Evolutionary conservation across 805 yeast species (phyloP).

Genomic region (Candida krabiensis): DNA sequence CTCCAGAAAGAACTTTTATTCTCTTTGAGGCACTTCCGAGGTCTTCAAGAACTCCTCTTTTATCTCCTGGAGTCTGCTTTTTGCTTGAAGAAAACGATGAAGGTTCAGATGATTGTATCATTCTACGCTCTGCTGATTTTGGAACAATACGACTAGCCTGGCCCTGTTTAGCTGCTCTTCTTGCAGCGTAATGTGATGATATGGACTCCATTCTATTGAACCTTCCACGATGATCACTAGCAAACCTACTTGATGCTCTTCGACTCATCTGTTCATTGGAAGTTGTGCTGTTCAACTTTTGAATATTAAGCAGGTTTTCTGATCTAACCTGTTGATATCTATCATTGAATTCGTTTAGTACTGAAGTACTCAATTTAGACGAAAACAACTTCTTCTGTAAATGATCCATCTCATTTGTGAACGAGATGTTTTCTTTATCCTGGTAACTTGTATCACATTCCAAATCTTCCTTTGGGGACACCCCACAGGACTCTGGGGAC

Average conservation of each 20-base stretch:
- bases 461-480: conserved; percentile 16
- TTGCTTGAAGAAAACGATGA: not conserved
- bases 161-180: conserved; percentile 18
- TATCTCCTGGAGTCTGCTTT: conserved; percentile 26
- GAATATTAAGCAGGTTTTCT: conserved; percentile 25
- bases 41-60: conserved; percentile 20
- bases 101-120: conserved; percentile 6
- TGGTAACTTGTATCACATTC: conserved; percentile 29
- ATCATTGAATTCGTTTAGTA: conserved; percentile 43
- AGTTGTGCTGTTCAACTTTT: conserved; percentile 24
- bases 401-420: conserved; percentile 30
- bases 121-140: conserved; percentile 1
- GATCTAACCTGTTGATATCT: conserved; percentile 40
- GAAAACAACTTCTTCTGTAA: conserved; percentile 49
- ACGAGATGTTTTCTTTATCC: conserved; percentile 29
- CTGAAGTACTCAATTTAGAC: conserved; percentile 44
- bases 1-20: conserved; percentile 22
- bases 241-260: conserved; percentile 39
- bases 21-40: conserved; percentile 34
- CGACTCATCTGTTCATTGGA: conserved; percentile 24
- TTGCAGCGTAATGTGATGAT: conserved; percentile 46
- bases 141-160: conserved; percentile 2
- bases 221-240: conserved; percentile 46
- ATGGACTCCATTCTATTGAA: conserved; percentile 52
- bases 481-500: conserved; percentile 13